phyloP scores from a whole-genome alignment of 306 rosid genomes.

The Lathyrus sativus region DNA sequence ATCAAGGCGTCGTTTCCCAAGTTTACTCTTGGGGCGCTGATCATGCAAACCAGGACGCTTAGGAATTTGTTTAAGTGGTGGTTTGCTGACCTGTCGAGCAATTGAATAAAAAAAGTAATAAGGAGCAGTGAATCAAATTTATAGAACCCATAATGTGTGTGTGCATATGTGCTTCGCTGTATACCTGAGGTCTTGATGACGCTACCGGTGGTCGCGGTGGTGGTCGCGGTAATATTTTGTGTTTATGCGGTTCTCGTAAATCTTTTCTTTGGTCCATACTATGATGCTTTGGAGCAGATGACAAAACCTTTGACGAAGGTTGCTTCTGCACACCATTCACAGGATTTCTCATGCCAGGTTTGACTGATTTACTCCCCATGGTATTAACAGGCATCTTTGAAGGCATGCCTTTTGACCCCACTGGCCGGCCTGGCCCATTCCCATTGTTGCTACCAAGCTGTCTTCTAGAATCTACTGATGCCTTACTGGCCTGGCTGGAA shows the following conservation, averaged over 20 bases:
- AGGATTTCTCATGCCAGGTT: constrained; percentile 46
- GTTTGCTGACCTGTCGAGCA: constrained; percentile 56
- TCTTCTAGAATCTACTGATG: constrained; percentile 55
- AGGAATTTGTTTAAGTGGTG: constrained; percentile 54
- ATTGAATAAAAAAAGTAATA: constrained; percentile 29
- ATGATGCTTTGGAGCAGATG: constrained; percentile 51
- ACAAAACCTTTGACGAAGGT: constrained; percentile 43
- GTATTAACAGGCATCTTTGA: constrained; percentile 47
- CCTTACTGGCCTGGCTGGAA: constrained; percentile 45
- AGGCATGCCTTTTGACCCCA: constrained; percentile 54
- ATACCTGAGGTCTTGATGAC: constrained; percentile 66
- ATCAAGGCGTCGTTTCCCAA: constrained; percentile 45
- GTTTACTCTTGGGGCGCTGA: constrained; percentile 64
- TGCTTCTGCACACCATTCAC: constrained; percentile 51
- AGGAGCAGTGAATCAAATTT: constrained; percentile 1
- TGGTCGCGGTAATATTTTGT: constrained; percentile 60
- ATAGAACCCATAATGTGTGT: background rate
- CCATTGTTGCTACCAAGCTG: constrained; percentile 60
- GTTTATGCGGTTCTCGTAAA: constrained; percentile 46
- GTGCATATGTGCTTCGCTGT: background rate
- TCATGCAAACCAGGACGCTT: constrained; percentile 44
- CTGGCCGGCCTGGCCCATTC: constrained; percentile 70
- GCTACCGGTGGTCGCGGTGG: constrained; percentile 58
- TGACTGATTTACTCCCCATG: constrained; percentile 53
- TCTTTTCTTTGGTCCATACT: constrained; percentile 59